Percentiles rank a stretch among this genome's conserved stretches.
Evolutionary conservation across 2,329 filamentous ascomycete genomes (phyloP).

Genomic region (Alternaria arborescens): DNA sequence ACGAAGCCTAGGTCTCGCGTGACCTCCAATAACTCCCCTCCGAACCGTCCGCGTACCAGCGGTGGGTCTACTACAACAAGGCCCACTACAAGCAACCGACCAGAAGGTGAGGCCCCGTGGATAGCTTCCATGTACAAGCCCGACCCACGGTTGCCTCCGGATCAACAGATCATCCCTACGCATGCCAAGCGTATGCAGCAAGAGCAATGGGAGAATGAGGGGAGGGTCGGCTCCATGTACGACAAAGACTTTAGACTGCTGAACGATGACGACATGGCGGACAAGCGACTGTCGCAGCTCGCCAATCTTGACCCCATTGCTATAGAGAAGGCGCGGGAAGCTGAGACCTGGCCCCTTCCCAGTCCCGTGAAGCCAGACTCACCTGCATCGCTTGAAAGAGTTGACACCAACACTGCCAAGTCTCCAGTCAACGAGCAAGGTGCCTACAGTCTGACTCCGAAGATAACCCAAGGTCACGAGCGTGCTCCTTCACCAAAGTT

Average conservation of each 20-base stretch:
- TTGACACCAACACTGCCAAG: slow-evolving; percentile 33
- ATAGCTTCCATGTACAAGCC: slow-evolving; percentile 94
- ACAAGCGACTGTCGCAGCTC: slow-evolving; percentile 43
- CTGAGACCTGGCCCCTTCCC: slow-evolving; percentile 47
- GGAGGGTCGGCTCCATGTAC: slow-evolving; percentile 83
- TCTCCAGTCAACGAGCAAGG: slow-evolving; percentile 53
- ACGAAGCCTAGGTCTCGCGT: slow-evolving; percentile 48
- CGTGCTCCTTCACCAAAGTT: slow-evolving; percentile 39
- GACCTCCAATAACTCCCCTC: slow-evolving; percentile 48
- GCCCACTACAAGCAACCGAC: slow-evolving; percentile 72
- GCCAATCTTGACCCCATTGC: slow-evolving; percentile 35
- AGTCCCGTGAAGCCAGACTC: slow-evolving; percentile 40
- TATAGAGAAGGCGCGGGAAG: slow-evolving; percentile 38
- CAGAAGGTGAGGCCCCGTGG: slow-evolving; percentile 96
- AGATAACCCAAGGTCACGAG: slow-evolving; percentile 46
- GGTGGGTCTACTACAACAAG: slow-evolving; percentile 60
- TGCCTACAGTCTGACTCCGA: slow-evolving; percentile 59
- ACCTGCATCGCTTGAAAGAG: slow-evolving; percentile 28
- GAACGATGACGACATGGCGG: slow-evolving; percentile 66
- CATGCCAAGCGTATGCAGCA: slow-evolving; percentile 91
- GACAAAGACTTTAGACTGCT: slow-evolving; percentile 88
- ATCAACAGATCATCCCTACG: slow-evolving; percentile 94
- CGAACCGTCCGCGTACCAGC: slow-evolving; percentile 68
- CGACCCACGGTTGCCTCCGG: slow-evolving; percentile 89
- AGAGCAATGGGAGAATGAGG: slow-evolving; percentile 94